Base-by-base conservation (phyloP, 2,329 filamentous ascomycete genomes). In the Colletotrichum trifolii region DNA sequence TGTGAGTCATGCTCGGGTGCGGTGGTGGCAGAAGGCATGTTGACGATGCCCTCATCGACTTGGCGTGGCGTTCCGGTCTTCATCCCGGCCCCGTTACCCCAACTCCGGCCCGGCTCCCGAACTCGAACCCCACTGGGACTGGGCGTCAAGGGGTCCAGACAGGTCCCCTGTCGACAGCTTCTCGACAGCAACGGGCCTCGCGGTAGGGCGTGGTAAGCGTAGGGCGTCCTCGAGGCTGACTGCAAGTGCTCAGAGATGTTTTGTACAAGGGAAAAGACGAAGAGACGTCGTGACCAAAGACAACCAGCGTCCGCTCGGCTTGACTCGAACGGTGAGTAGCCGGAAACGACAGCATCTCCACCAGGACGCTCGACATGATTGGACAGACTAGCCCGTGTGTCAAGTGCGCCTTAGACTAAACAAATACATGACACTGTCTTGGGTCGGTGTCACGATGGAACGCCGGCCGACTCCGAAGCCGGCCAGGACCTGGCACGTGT, bases 401-500 rank as follows among this genome's bases (percentile, higher is more conserved):
- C 55, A 64, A 64, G 42, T 60, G 13, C 60, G 60, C 60, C 60
- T 64, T 64, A 54, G 55, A 64, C 55, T 60, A 54, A 33, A 15
- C 59, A 45, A 43, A 43, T 38, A 54, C 49, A 36, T 1, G 39
- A 36, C 38, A 39, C 39, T 36, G 36, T 48, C 54, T 48, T 47
- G 38, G 15, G 43, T 47, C 35, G 35, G 43, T 57, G 36, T 47
- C 11, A 15, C 35, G 46, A 48, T 9, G 10, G 33, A n/a, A 34
- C 33, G 17, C 46, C 33, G 45, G 34, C n/a, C 8, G 6, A 38
- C 35, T 57, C 54, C 46, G 55, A 58, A 58, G 55, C 55, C 55
- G 55, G 55, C 45, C 40, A 13, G n/a, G 10, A 33, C 13, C 52
- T 34, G 43, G 11, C 5, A 7, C 12, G 6, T n/a, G n/a, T n/a